These are phyloP conservation scores for Hypholoma fasciculare DNA, from an alignment of 768 basidiomycete species.

Conservation along the genomic window DNA sequence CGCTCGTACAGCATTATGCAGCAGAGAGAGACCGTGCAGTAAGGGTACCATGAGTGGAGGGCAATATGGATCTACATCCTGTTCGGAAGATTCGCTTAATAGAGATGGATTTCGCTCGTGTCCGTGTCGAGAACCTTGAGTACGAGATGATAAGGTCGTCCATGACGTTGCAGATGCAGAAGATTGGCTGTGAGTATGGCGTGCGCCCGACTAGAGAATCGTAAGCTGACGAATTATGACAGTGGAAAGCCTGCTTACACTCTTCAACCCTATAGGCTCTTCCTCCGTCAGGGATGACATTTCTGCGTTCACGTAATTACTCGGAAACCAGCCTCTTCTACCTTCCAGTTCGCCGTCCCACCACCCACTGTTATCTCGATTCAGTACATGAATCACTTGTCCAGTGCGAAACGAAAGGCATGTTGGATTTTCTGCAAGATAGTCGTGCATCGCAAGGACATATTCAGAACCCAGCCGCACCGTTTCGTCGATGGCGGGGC, in stretches of 20 bases:
- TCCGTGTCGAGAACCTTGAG: slow-evolving; percentile 22
- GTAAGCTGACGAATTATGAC: slow-evolving; percentile 1
- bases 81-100: slow-evolving; percentile 40
- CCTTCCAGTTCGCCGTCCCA: slow-evolving; percentile 97
- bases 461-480: slow-evolving; percentile 59
- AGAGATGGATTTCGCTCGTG: slow-evolving; percentile 45
- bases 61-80: slow-evolving; percentile 62
- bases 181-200: slow-evolving; percentile 54
- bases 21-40: slow-evolving; percentile 79
- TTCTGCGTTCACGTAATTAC: slow-evolving; percentile 86
- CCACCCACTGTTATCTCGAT: slow-evolving; percentile 89
- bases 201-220: slow-evolving; percentile 26
- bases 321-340: slow-evolving; percentile 95
- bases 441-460: slow-evolving; percentile 93
- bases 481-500: slow-evolving; percentile 51
- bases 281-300: slow-evolving; percentile 58
- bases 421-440: slow-evolving; percentile 70
- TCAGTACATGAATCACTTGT: slow-evolving; percentile 89
- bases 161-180: slow-evolving; percentile 54
- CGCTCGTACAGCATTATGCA: slow-evolving; percentile 83
- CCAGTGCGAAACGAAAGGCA: slow-evolving; percentile 90
- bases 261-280: slow-evolving; percentile 45
- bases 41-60: slow-evolving; percentile 83
- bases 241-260: slow-evolving; percentile 32
- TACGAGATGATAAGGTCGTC: slow-evolving; percentile 43